Percentiles rank a stretch among this genome's conserved stretches.
These are phyloP conservation scores for Vigna reflexopilosa DNA, from an alignment of 306 rosid species.

Conservation along the genomic window DNA sequence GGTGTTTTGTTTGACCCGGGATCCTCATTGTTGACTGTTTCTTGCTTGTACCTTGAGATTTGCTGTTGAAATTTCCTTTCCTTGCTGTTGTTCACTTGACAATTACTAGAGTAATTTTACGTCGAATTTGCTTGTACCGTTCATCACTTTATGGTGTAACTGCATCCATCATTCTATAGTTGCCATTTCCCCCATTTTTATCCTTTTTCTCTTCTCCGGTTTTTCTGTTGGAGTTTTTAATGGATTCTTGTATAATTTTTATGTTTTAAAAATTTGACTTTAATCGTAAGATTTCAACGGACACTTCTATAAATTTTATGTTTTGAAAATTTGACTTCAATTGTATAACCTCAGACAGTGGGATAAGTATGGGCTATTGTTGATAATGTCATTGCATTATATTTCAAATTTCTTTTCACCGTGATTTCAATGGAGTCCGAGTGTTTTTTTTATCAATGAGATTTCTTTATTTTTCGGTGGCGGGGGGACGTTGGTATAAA, in stretches of 20 bases:
- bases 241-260: too few species aligned
- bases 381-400: background rate
- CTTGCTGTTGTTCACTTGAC: background rate
- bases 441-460: background rate
- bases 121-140: background rate
- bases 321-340: slow-evolving; percentile 17
- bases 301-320: background rate
- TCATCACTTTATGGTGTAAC: background rate
- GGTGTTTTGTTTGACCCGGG: background rate
- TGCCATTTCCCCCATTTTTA: background rate
- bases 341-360: background rate
- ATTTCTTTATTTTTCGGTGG: background rate
- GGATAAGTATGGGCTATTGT: background rate
- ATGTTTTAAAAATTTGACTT: too few species aligned
- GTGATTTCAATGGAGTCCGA: background rate
- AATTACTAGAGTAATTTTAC: background rate
- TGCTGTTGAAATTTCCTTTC: background rate
- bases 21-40: background rate
- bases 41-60: background rate
- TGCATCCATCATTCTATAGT: background rate
- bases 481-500: background rate
- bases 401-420: slow-evolving; percentile 2
- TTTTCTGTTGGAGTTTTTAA: background rate
- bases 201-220: background rate
- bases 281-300: too few species aligned